Percentiles rank a stretch among this genome's conserved stretches.
Evolutionary conservation across 1,139 yeast species (phyloP).

Genomic region (Debaryomycetaceae sp.): DNA sequence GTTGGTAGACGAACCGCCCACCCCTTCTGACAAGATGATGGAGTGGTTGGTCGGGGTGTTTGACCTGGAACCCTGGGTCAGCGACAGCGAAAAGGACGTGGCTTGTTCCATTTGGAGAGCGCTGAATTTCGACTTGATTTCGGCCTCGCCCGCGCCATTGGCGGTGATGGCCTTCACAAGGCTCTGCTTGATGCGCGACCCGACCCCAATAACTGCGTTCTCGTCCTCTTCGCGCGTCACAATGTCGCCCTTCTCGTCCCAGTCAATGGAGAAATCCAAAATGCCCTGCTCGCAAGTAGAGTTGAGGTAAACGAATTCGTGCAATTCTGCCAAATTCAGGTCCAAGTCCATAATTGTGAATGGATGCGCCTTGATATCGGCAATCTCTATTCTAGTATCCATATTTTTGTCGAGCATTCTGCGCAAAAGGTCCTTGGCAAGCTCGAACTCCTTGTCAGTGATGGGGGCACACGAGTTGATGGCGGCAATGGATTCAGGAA

Average conservation of each 20-base stretch:
- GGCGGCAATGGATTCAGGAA: conserved; percentile 40
- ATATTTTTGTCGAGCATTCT: conserved; percentile 68
- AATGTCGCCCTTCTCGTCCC: conserved; percentile 11
- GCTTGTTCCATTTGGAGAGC: conserved; percentile 18
- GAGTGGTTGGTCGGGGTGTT: conserved; percentile 11
- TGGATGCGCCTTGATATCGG: conserved; percentile 70
- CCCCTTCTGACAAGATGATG: conserved; percentile 26
- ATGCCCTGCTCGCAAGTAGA: conserved; percentile 5
- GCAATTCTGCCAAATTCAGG: conserved; percentile 24
- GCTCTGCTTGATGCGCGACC: conserved; percentile 52
- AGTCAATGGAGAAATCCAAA: conserved; percentile 6
- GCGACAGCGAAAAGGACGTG: conserved; percentile 15
- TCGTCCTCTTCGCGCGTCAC: conserved; percentile 63
- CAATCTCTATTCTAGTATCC: conserved; percentile 52
- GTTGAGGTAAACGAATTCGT: conserved; percentile 29
- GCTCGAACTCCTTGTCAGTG: conserved; percentile 37
- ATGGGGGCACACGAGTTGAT: conserved; percentile 31
- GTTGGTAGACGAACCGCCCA: conserved; percentile 11
- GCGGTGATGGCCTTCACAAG: conserved; percentile 41
- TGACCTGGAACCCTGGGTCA: conserved; percentile 4
- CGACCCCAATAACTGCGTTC: conserved; percentile 73
- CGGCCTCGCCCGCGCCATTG: conserved; percentile 21
- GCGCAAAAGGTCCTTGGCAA: conserved; percentile 56
- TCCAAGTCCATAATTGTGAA: conserved; percentile 60
- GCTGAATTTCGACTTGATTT: conserved; percentile 15